These are phyloP conservation scores for Aquilaria sinensis DNA, from an alignment of 345 rosid genomes.

Conservation along the genomic window DNA sequence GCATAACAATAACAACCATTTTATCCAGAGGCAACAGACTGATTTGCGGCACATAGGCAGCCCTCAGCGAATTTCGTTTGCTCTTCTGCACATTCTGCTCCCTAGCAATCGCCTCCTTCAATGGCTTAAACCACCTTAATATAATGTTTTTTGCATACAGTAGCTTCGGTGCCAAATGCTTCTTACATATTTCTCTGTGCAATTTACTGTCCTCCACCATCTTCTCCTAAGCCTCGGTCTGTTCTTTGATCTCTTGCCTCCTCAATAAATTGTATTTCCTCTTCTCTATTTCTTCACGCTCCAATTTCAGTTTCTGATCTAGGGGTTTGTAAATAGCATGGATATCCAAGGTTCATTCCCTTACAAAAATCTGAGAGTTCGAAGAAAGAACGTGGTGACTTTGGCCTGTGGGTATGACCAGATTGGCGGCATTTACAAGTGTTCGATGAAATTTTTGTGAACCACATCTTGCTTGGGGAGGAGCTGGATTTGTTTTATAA, in stretches of 20 bases:
- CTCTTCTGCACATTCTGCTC: slow-evolving; percentile 67
- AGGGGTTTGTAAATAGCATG: slow-evolving; percentile 48
- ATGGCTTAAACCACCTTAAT: slow-evolving; percentile 87
- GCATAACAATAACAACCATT: slow-evolving; percentile 94
- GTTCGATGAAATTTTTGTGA: slow-evolving; percentile 32
- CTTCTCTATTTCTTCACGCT: slow-evolving; percentile 47
- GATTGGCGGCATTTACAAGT: slow-evolving; percentile 24
- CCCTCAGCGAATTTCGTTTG: slow-evolving; percentile 52
- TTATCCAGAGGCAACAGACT: slow-evolving; percentile 80
- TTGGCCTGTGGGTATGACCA: slow-evolving; percentile 19
- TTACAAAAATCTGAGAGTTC: slow-evolving; percentile 38
- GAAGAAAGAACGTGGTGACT: slow-evolving; percentile 11
- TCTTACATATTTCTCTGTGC: slow-evolving; percentile 76
- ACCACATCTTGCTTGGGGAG: slow-evolving; percentile 22
- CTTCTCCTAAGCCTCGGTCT: slow-evolving; percentile 93
- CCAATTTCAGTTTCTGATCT: slow-evolving; percentile 36
- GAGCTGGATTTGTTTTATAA: slow-evolving; percentile 22
- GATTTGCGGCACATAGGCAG: slow-evolving; percentile 76
- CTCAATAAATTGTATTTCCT: slow-evolving; percentile 55
- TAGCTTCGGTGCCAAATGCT: slow-evolving; percentile 72
- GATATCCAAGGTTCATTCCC: slow-evolving; percentile 82
- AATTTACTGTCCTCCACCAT: slow-evolving; percentile 65
- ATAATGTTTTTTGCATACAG: slow-evolving; percentile 76
- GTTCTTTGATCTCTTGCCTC: slow-evolving; percentile 77
- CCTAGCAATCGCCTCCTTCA: slow-evolving; percentile 64